Conservation (phyloP, 495 filamentous ascomycete species). For the Usnea hakonensis region DNA sequence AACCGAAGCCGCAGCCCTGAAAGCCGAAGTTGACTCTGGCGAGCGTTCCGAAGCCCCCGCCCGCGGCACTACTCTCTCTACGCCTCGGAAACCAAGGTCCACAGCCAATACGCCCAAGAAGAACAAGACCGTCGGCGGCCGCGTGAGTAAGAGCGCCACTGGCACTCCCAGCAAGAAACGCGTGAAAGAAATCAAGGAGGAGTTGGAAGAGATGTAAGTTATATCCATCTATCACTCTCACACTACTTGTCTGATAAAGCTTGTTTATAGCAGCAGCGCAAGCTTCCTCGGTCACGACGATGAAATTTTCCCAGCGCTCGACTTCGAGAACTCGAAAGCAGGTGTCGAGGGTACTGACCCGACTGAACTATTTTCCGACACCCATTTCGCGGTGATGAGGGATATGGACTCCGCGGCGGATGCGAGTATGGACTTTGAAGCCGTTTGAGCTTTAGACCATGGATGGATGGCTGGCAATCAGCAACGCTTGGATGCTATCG, state of each 20-base stretch:
- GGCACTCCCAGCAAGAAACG: neutral
- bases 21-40: conserved; percentile 25
- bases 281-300: too few species aligned
- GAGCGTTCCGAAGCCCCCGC: conserved; percentile 18
- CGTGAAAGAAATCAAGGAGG: conserved; percentile 8
- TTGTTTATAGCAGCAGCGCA: too few species aligned
- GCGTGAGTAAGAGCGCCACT: too few species aligned
- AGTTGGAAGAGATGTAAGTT: neutral
- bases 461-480: neutral
- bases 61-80: conserved; percentile 13
- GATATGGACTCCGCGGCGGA: too few species aligned
- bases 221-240: too few species aligned
- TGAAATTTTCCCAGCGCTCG: too few species aligned
- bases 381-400: neutral
- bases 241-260: too few species aligned
- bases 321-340: too few species aligned
- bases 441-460: neutral
- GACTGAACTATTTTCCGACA: neutral
- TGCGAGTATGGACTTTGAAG: neutral
- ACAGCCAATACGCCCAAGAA: conserved; percentile 5
- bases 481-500: neutral
- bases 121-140: conserved; percentile 1
- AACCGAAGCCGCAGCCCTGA: conserved; percentile 25
- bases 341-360: neutral
- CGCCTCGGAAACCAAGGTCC: neutral